These are phyloP conservation scores for Rachicladosporium sp. DNA, from an alignment of 2,329 filamentous ascomycete species.

Conservation along the genomic window DNA sequence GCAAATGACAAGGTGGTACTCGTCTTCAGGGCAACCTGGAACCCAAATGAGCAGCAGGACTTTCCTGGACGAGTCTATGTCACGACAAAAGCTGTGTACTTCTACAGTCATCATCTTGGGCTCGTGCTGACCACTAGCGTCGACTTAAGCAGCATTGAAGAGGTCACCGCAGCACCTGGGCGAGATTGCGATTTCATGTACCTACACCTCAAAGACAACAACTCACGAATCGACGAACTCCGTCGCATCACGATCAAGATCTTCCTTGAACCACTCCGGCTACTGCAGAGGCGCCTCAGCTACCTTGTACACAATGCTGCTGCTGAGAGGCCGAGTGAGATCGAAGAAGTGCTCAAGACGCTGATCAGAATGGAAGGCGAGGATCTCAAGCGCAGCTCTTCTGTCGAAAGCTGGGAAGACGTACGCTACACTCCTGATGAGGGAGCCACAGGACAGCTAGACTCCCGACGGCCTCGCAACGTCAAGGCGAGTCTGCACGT, in stretches of 20 bases:
- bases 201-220: slow-evolving; percentile 57
- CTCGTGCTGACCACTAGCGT: slow-evolving; percentile 74
- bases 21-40: slow-evolving; percentile 89
- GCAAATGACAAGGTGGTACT: slow-evolving; percentile 72
- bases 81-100: slow-evolving; percentile 78
- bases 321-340: slow-evolving; percentile 53
- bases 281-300: slow-evolving; percentile 75
- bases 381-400: slow-evolving; percentile 50
- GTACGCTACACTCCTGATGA: slow-evolving; percentile 36
- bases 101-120: slow-evolving; percentile 91
- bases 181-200: slow-evolving; percentile 89
- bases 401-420: slow-evolving; percentile 86
- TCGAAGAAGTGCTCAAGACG: slow-evolving; percentile 58
- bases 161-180: slow-evolving; percentile 81
- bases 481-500: slow-evolving; percentile 47
- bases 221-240: slow-evolving; percentile 46
- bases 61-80: slow-evolving; percentile 81
- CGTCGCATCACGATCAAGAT: slow-evolving; percentile 78
- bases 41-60: slow-evolving; percentile 59
- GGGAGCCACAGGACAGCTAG: slow-evolving; percentile 32
- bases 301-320: slow-evolving; percentile 72
- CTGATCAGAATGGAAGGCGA: slow-evolving; percentile 63
- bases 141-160: slow-evolving; percentile 62
- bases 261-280: slow-evolving; percentile 74
- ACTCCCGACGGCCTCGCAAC: slow-evolving; percentile 34